Evolutionary conservation across 768 basidiomycete species (phyloP).

Genomic region (Auricularia cornea): DNA sequence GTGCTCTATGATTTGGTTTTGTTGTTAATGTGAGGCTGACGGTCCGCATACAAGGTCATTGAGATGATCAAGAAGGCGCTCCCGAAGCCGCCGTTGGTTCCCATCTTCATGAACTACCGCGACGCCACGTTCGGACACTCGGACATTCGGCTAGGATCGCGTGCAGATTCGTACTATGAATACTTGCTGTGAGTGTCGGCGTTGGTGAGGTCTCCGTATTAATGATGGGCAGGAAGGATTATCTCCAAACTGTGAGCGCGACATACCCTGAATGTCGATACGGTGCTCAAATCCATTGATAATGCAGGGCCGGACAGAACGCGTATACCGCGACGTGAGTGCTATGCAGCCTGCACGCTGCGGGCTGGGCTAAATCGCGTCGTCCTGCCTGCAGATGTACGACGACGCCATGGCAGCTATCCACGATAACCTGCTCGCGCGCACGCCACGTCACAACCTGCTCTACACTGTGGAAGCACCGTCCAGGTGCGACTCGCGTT

Average conservation of each 20-base stretch:
- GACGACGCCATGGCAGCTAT: slow-evolving; percentile 77
- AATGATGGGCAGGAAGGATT: slow-evolving; percentile 48
- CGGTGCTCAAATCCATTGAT: not conserved
- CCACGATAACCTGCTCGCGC: slow-evolving; percentile 61
- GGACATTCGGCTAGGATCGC: slow-evolving; percentile 80
- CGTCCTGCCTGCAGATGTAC: slow-evolving; percentile 61
- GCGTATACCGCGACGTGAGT: slow-evolving; percentile 65
- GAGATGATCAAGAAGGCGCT: slow-evolving; percentile 53
- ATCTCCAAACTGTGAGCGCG: slow-evolving; percentile 61
- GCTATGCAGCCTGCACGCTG: not conserved
- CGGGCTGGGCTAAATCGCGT: not conserved
- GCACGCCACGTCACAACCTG: slow-evolving; percentile 49
- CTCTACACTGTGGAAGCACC: slow-evolving; percentile 78
- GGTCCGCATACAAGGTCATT: slow-evolving; percentile 44
- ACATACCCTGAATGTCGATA: not conserved
- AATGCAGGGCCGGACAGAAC: slow-evolving; percentile 53
- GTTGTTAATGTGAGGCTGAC: not conserved
- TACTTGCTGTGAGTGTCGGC: slow-evolving; percentile 57
- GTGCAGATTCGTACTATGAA: slow-evolving; percentile 93
- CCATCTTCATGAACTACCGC: slow-evolving; percentile 75
- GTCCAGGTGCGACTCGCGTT: slow-evolving; percentile 39
- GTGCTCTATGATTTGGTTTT: not conserved
- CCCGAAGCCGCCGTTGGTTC: slow-evolving; percentile 64
- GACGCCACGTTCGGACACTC: slow-evolving; percentile 50
- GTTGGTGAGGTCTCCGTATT: not conserved